Base-by-base conservation (phyloP, 202 grass and related monocot species). In the Schoenoplectus tabernaemontani region DNA sequence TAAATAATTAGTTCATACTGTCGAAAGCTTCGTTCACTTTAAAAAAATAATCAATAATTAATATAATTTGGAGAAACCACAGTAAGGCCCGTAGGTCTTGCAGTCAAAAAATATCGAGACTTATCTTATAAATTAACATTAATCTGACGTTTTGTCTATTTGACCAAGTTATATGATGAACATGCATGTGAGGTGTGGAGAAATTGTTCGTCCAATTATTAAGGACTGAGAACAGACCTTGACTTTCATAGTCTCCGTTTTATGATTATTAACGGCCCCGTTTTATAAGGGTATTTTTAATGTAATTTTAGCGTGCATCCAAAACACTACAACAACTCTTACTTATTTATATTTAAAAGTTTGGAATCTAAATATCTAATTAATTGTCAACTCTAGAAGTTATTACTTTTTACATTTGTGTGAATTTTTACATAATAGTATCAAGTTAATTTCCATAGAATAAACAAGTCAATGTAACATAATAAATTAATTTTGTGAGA, bases 191-290 rank as follows among this genome's bases (percentile, higher is more conserved):
- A 54, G 34, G 26, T 75, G 70, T 17, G 15, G 47, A 7, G 70
- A 75, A 75, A 75, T 75, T 75, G 15, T 75, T 75, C 28, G 26
- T 50, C 46, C 23, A 74, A 74, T 74, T 74, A 74, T 33, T 34
- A 46, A 70, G 66, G 44, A 74, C 44, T 51, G 26, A 13, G 3
- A 51, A n/a, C 43, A 32, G 69, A 75, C 66, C 28, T 54, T 75
- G 70, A 75, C 46, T 75, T 75, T 34, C 22, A 50, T 48, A 19
- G 32, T 60, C 58, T 30, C 3, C 22, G 23, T 60, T 60, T 60
- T 30, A 23, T 16, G 11, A 51, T 51, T 15, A 63, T 63, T 36
- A 16, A 34, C 11, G 28, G 28, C 5, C 13, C 1, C 16, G 10
- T 63, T 59, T 24, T 24, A 59, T 23, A 54, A 54, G 6, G 20